These are phyloP conservation scores for Polygonum aviculare DNA, from an alignment of 148 eudicot genomes.

Conservation along the genomic window DNA sequence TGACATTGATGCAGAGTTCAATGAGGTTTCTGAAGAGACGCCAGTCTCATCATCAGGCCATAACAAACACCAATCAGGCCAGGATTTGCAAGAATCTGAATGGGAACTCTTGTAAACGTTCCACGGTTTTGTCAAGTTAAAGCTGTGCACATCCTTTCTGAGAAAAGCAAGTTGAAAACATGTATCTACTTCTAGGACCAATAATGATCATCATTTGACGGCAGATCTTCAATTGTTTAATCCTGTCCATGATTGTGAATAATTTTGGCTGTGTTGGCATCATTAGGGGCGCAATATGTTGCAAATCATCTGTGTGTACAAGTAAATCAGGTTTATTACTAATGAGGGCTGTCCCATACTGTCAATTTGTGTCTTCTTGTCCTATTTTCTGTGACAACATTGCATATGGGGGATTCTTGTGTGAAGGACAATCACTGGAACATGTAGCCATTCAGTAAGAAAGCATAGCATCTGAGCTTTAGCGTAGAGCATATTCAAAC, in stretches of 20 bases:
- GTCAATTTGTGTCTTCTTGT: background rate
- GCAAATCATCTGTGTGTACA: background rate
- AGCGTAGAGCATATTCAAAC: no score
- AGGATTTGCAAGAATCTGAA: constrained; percentile 1
- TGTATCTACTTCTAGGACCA: background rate
- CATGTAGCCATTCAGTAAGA: background rate
- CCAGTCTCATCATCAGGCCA: background rate
- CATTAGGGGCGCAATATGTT: background rate
- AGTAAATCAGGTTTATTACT: background rate
- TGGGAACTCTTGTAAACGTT: constrained; percentile 8
- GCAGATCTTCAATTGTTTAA: background rate
- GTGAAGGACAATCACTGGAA: background rate
- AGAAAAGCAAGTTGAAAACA: background rate
- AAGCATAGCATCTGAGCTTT: background rate
- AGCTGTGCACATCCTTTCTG: background rate
- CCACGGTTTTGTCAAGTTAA: background rate
- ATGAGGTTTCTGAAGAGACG: background rate
- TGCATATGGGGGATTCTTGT: background rate
- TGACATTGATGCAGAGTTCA: constrained; percentile 9
- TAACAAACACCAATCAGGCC: background rate
- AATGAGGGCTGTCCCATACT: background rate
- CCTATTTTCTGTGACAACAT: background rate
- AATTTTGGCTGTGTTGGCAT: background rate
- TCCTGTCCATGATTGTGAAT: background rate
- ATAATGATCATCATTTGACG: background rate